Percentiles rank a stretch among this genome's conserved stretches.
These are phyloP conservation scores for Thecaphora thlaspeos DNA, from an alignment of 1,284 basidiomycete genomes.

Conservation along the genomic window DNA sequence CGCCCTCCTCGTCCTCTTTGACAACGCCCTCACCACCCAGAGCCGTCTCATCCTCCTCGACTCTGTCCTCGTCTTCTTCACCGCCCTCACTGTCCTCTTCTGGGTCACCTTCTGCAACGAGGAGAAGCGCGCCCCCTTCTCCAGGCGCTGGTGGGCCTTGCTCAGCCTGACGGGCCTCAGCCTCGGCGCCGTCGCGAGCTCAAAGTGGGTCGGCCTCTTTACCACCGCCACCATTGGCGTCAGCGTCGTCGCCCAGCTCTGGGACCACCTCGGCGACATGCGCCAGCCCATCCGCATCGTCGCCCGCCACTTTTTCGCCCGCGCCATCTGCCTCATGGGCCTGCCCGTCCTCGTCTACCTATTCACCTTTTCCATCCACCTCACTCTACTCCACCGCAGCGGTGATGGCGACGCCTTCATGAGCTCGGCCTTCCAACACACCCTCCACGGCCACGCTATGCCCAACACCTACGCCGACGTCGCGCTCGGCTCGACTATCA, in stretches of 20 bases:
- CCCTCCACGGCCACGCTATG: slow-evolving; percentile 86
- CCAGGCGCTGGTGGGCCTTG: slow-evolving; percentile 86
- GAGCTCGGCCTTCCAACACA: slow-evolving; percentile 98
- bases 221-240: slow-evolving; percentile 93
- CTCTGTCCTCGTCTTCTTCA: slow-evolving; percentile 96
- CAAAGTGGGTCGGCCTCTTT: slow-evolving; percentile 99
- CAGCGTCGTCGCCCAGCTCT: slow-evolving; percentile 81
- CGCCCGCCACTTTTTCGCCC: slow-evolving; percentile 79
- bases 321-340: slow-evolving; percentile 82
- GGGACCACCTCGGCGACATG: slow-evolving; percentile 84
- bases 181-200: slow-evolving; percentile 85
- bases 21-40: slow-evolving; percentile 93
- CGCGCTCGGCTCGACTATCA: slow-evolving; percentile 77
- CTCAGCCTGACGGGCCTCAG: slow-evolving; percentile 82
- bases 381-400: slow-evolving; percentile 79
- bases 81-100: slow-evolving; percentile 79
- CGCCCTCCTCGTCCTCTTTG: slow-evolving; percentile 87
- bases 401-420: slow-evolving; percentile 99
- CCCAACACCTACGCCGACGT: slow-evolving; percentile 85
- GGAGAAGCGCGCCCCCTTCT: slow-evolving; percentile 73
- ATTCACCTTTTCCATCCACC: slow-evolving; percentile 92
- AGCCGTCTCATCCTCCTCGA: slow-evolving; percentile 95
- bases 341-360: slow-evolving; percentile 88
- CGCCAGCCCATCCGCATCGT: slow-evolving; percentile 74
- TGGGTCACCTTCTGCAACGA: slow-evolving; percentile 91